Base-by-base conservation (phyloP, 257 asterid species). In the Solanum stenotomum region DNA sequence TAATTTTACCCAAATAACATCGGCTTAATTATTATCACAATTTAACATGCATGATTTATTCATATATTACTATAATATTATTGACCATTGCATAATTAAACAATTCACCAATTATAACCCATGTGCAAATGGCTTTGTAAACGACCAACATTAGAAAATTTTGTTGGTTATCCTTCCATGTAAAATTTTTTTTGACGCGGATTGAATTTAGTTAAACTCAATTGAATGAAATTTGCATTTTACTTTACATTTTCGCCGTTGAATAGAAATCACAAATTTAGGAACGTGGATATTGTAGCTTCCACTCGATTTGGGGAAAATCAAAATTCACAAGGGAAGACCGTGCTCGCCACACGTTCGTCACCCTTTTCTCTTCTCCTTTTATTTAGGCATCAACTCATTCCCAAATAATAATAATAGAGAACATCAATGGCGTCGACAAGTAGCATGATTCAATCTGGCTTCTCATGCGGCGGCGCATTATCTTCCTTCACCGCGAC, bases 261-360 rank as follows among this genome's bases (percentile, higher is more conserved):
- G 23, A 49, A 49, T 6, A 52, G 63, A 56, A 56, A 56, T 56
- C n/a, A 56, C 65, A 56, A 20, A 56, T 18, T 56, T 56, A 56
- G 67, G 65, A 8, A 44, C 38, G 85, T 81, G 85, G 85, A 81
- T 29, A 81, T 0, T 35, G 42, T 81, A 81, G 35, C 40, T 16
- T 46, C 67, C 85, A 44, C 85, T 79, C 67, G 38, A 25, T 79
- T n/a, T 56, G 3, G 4, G 12, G n/a, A 38, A 38, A 44, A 37
- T 40, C 61, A 77, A 1, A 77, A 42, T 8, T 38, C 83, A 76
- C 61, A 77, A 42, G 42, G 10, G 85, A 27, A 7, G 68, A 81
- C 85, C 87, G 96, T 94, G 95, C 90, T 88, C 88, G 90, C 96
- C 96, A 91, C 95, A 92, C 59, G 94, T 90, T 90, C 88, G 22